phyloP scores from a whole-genome alignment of 257 asterid genomes.

The Fraxinus excelsior region DNA sequence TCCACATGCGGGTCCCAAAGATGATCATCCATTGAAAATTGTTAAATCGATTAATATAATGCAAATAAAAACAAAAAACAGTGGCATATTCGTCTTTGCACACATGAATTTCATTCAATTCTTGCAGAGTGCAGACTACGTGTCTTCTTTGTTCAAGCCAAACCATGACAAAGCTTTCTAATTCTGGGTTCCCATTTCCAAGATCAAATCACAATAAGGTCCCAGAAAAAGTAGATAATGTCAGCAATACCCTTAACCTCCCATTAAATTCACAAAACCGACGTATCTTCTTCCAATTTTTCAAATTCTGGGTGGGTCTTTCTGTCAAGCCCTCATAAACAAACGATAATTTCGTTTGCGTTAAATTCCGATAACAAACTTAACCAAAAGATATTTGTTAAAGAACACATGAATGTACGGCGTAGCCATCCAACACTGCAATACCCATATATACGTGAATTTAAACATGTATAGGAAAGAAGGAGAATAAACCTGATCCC shows the following conservation, averaged over 20 bases:
- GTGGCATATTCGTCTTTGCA: conserved; percentile 5
- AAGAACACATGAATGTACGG: not conserved
- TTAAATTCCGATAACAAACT: not conserved
- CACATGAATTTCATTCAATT: conserved; percentile 11
- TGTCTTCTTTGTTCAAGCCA: not conserved
- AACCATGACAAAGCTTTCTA: conserved; percentile 8
- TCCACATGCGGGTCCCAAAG: not conserved
- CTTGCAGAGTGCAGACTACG: not conserved
- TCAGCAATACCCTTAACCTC: conserved; percentile 8
- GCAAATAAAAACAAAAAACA: not conserved
- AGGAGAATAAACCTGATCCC: not conserved
- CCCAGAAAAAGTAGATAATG: not conserved
- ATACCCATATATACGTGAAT: not conserved
- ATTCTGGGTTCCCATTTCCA: conserved; percentile 17
- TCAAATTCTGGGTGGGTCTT: not conserved
- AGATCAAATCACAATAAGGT: not conserved
- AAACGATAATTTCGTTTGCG: not conserved
- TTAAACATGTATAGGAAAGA: not conserved
- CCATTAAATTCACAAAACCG: not conserved
- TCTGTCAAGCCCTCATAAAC: not conserved
- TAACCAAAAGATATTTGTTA: not conserved
- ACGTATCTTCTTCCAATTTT: not conserved
- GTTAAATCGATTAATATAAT: not conserved
- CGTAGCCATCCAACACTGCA: not conserved
- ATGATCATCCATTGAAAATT: not conserved